phyloP scores from a whole-genome alignment of 1,139 yeast species.

The Scheffersomyces stambukii region DNA sequence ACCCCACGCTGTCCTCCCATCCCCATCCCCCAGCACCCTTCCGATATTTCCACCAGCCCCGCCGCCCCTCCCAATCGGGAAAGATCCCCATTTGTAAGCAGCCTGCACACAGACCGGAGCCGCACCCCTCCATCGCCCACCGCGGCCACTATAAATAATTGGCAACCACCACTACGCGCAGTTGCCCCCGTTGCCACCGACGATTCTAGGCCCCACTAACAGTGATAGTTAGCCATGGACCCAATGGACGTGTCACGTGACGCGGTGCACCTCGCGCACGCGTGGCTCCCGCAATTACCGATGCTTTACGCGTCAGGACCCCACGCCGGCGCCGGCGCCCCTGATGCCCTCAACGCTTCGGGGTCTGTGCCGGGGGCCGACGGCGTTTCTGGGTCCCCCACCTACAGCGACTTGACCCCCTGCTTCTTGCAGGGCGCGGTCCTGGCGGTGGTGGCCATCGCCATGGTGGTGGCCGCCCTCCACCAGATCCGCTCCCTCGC shows the following conservation, averaged over 20 bases:
- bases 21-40: not conserved
- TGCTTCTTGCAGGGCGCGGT: conserved; percentile 78
- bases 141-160: too few species aligned
- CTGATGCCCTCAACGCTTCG: conserved; percentile 13
- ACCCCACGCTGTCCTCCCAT: conserved; percentile 3
- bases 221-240: too few species aligned
- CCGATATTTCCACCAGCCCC: too few species aligned
- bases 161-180: too few species aligned
- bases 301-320: not conserved
- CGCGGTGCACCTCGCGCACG: not conserved
- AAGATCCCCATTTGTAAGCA: too few species aligned
- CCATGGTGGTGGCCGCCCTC: conserved; percentile 53
- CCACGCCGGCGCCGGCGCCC: conserved; percentile 3
- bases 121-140: too few species aligned
- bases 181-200: too few species aligned
- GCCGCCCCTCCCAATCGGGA: too few species aligned
- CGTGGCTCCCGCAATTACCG: not conserved
- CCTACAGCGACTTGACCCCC: conserved; percentile 68
- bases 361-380: too few species aligned
- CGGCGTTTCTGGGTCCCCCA: too few species aligned
- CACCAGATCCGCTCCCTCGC: conserved; percentile 37
- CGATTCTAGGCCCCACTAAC: too few species aligned
- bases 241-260: not conserved
- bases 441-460: conserved; percentile 45
- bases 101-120: too few species aligned